Conservation (phyloP, 257 asterid genomes). For the Capsicum rhomboideum region DNA sequence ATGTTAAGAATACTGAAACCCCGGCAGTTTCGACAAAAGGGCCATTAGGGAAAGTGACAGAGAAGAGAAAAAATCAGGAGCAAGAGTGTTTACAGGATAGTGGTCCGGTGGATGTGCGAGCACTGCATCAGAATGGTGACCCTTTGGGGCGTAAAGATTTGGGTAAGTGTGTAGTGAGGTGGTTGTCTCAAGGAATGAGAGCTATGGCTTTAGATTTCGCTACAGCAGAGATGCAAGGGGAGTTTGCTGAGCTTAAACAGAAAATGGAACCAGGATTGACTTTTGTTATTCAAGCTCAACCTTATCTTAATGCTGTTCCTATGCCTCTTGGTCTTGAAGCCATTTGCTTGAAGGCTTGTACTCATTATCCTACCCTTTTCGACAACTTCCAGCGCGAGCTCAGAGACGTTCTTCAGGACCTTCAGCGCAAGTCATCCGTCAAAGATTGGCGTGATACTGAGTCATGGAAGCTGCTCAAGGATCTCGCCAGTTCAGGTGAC, state of each 20-base stretch:
- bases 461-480: slow-evolving; percentile 86
- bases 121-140: slow-evolving; percentile 61
- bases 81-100: background rate
- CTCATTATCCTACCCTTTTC: slow-evolving; percentile 93
- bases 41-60: background rate
- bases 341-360: slow-evolving; percentile 73
- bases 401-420: slow-evolving; percentile 66
- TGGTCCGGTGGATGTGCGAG: slow-evolving; percentile 19
- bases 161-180: slow-evolving; percentile 72
- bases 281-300: slow-evolving; percentile 90
- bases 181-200: slow-evolving; percentile 85
- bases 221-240: slow-evolving; percentile 64
- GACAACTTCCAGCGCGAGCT: slow-evolving; percentile 97
- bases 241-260: slow-evolving; percentile 52
- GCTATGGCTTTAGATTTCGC: slow-evolving; percentile 79
- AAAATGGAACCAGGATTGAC: slow-evolving; percentile 79
- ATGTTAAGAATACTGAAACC: background rate
- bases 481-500: slow-evolving; percentile 76
- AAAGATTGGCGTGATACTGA: slow-evolving; percentile 70
- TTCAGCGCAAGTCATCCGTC: slow-evolving; percentile 42
- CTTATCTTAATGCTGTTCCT: slow-evolving; percentile 75
- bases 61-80: background rate
- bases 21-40: background rate
- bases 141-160: slow-evolving; percentile 75
- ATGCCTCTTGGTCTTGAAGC: slow-evolving; percentile 91